These are phyloP conservation scores for Cyphellophora europaea DNA, from an alignment of 2,329 filamentous ascomycete species.

Conservation along the genomic window DNA sequence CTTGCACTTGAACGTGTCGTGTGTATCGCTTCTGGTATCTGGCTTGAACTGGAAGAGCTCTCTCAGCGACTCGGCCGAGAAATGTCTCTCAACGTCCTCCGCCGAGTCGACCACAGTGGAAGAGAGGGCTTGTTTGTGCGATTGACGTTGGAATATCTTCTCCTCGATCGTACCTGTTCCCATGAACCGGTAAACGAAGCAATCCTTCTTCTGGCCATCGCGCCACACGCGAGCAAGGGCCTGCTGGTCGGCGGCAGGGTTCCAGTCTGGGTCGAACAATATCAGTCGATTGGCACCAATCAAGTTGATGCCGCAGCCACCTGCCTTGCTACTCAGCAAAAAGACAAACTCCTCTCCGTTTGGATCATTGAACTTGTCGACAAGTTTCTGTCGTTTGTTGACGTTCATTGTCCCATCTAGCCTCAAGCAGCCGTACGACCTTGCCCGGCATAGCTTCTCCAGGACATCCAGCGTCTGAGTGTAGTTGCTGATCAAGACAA, in stretches of 20 bases:
- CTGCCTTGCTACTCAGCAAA: conserved; percentile 90
- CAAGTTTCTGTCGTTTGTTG: conserved; percentile 90
- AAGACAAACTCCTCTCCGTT: conserved; percentile 87
- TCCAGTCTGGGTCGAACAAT: conserved; percentile 96
- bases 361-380: conserved; percentile 96
- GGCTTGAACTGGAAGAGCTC: conserved; percentile 90
- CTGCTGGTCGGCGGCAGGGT: conserved; percentile 94
- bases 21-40: conserved; percentile 81
- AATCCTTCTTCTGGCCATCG: conserved; percentile 98
- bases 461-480: conserved; percentile 94
- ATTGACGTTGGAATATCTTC: conserved; percentile 98
- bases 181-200: conserved; percentile 99
- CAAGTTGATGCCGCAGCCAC: conserved; percentile 90
- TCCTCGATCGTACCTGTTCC: conserved; percentile 96
- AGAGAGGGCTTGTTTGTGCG: conserved; percentile 93
- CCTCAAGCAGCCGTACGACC: conserved; percentile 75
- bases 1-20: conserved; percentile 98
- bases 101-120: conserved; percentile 94
- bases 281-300: conserved; percentile 92
- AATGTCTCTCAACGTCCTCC: conserved; percentile 95
- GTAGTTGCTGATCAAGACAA: conserved; percentile 97
- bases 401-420: conserved; percentile 98
- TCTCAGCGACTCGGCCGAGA: conserved; percentile 78
- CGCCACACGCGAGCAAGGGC: conserved; percentile 96
- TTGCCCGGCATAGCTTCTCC: conserved; percentile 75